Percentiles rank a stretch among this genome's conserved stretches.
phyloP scores from a whole-genome alignment of 495 filamentous ascomycete species.

The Penicillium simplicissimum region DNA sequence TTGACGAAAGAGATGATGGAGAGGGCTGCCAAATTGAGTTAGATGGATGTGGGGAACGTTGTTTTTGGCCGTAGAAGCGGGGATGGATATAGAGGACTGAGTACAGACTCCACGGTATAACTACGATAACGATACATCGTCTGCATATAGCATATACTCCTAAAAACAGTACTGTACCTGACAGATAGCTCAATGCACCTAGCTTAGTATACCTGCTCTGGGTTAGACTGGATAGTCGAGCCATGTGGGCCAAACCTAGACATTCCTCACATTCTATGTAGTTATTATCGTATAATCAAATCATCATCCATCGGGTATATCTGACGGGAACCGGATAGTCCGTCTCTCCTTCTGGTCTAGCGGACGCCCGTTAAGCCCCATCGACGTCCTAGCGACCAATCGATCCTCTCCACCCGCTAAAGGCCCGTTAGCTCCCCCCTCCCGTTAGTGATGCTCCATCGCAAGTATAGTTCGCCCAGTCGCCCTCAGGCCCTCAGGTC shows the following conservation, averaged over 20 bases:
- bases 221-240: background rate
- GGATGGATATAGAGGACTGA: background rate
- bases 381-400: background rate
- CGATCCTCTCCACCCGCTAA: background rate
- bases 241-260: background rate
- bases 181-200: background rate
- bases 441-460: background rate
- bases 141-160: background rate
- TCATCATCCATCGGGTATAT: background rate
- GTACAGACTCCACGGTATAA: background rate
- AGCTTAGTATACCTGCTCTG: background rate
- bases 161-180: background rate
- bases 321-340: slow-evolving; percentile 2
- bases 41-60: background rate
- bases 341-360: background rate
- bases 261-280: background rate
- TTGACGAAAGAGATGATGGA: slow-evolving; percentile 60
- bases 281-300: background rate
- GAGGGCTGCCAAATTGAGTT: slow-evolving; percentile 55
- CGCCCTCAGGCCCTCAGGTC: background rate
- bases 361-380: background rate
- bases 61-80: background rate
- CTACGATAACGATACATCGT: too few relatives aligned
- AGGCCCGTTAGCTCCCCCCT: background rate
- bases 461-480: too few relatives aligned